Base-by-base conservation (phyloP, 2,329 filamentous ascomycete genomes). In the Epichloe elymi region DNA sequence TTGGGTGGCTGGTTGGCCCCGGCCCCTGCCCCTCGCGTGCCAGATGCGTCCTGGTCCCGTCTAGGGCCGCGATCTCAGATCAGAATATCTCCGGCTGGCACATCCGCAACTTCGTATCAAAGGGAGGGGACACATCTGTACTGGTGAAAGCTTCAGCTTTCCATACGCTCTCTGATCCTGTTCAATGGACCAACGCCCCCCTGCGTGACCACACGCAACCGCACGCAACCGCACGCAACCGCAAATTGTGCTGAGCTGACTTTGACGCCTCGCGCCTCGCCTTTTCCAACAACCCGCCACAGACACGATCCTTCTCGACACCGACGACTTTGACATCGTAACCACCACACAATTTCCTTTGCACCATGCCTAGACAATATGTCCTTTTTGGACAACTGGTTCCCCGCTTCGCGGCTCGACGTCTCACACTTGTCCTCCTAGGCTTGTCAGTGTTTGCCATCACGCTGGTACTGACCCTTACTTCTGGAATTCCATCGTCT, bases 361-460 rank as follows among this genome's bases (percentile, higher is more conserved):
- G 33, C 53, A 56, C 50, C 40, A 66, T 70, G 65, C 60, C 59
- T 17, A 60, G 59, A 54, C 58, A 59, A 53, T 55, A 59, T 40
- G 53, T 58, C 17, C 43, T 78, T 41, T 71, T 74, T 48, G 74
- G 75, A 48, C 68, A 72, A 48, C 70, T 72, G 15, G 59, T 79
- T 55, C 71, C 73, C 53, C 73, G 73, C 49, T 64, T 82, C 52
- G 66, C 70, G 43, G 69, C 77, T 20, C 74, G 76, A 45, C 76
- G 75, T 50, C 64, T 80, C 55, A 73, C 73, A 17, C 61, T 76
- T 49, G 65, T 82, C 20, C 67, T 82, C 40, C 66, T 72, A 51
- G 61, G 67, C 50, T 65, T 82, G 44, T 70, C 73, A 53, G 55
- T 79, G 39, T 75, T 80, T 56, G 76, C 75, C 53, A 59, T 82